Evolutionary conservation across 2,329 filamentous ascomycete genomes (phyloP).

Genomic region (Aspergillus luchuensis): DNA sequence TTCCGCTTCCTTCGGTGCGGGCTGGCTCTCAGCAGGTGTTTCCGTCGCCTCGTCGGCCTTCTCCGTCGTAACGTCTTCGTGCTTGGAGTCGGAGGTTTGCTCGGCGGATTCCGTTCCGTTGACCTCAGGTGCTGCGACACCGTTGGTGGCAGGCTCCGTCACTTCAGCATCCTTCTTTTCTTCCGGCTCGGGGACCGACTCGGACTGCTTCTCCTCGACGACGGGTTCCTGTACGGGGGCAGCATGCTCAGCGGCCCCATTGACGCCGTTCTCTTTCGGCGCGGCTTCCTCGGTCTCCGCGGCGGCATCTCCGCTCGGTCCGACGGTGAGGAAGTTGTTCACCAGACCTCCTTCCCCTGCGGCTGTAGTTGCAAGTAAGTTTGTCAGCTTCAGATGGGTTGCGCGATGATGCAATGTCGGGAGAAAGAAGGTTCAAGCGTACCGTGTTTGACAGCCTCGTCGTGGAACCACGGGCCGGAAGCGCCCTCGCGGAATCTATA

Average conservation of each 20-base stretch:
- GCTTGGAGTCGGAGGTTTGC: slow-evolving; percentile 10
- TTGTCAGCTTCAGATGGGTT: slow-evolving; percentile 5
- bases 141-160: slow-evolving; percentile 10
- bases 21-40: slow-evolving; percentile 4
- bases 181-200: slow-evolving; percentile 10
- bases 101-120: slow-evolving; percentile 16
- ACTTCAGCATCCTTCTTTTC: slow-evolving; percentile 8
- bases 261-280: slow-evolving; percentile 15
- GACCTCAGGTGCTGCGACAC: slow-evolving; percentile 12
- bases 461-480: slow-evolving; percentile 29
- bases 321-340: slow-evolving; percentile 24
- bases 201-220: slow-evolving; percentile 13
- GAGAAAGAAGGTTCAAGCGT: slow-evolving; percentile 12
- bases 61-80: slow-evolving; percentile 7
- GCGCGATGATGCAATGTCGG: neutral
- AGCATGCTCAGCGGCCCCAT: neutral
- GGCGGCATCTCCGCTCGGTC: slow-evolving; percentile 5
- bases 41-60: neutral
- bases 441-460: slow-evolving; percentile 31
- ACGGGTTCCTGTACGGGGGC: slow-evolving; percentile 7
- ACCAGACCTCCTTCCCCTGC: slow-evolving; percentile 27
- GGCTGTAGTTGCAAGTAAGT: slow-evolving; percentile 15
- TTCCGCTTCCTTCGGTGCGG: slow-evolving; percentile 2
- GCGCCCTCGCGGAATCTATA: slow-evolving; percentile 31
- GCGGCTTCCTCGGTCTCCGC: neutral